Conservation (phyloP, 83 land plant genomes). For the Picea abies region DNA sequence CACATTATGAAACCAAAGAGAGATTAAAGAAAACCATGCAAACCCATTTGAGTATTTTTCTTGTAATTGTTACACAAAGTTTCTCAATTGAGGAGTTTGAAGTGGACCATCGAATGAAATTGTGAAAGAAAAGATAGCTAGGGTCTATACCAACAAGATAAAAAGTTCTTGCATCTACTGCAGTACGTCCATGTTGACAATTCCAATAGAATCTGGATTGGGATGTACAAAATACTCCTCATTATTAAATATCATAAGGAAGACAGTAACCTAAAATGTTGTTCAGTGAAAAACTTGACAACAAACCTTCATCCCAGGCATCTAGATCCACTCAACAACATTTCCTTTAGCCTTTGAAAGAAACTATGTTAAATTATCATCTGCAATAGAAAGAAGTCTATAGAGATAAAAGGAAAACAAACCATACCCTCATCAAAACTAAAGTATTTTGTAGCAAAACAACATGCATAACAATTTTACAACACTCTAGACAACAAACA, state of each 20-base stretch:
- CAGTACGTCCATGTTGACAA: slow-evolving; percentile 81
- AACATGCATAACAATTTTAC: too few species aligned
- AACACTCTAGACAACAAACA: too few species aligned
- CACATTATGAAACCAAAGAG: too few species aligned
- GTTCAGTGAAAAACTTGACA: neutral
- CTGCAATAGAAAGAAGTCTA: slow-evolving; percentile 41
- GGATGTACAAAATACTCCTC: slow-evolving; percentile 64
- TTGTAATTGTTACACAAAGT: too few species aligned
- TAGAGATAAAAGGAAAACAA: slow-evolving; percentile 9
- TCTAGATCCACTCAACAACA: slow-evolving; percentile 61
- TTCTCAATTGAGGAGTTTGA: too few species aligned
- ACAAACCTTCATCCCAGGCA: too few species aligned
- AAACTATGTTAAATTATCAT: slow-evolving; percentile 49
- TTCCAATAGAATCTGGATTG: slow-evolving; percentile 99
- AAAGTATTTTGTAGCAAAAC: neutral
- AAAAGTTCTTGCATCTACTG: slow-evolving; percentile 93
- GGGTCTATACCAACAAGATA: slow-evolving; percentile 91
- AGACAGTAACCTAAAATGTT: neutral
- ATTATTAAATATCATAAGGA: too few species aligned
- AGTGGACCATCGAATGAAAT: too few species aligned
- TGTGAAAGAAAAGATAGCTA: too few species aligned
- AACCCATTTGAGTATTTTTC: too few species aligned
- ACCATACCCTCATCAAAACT: too few species aligned
- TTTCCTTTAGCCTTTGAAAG: slow-evolving; percentile 55
- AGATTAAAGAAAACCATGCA: too few species aligned